Evolutionary conservation across 306 rosid species (phyloP), one percentile per base, ranked within the genome.

Genomic region (Inga oerstediana): DNA sequence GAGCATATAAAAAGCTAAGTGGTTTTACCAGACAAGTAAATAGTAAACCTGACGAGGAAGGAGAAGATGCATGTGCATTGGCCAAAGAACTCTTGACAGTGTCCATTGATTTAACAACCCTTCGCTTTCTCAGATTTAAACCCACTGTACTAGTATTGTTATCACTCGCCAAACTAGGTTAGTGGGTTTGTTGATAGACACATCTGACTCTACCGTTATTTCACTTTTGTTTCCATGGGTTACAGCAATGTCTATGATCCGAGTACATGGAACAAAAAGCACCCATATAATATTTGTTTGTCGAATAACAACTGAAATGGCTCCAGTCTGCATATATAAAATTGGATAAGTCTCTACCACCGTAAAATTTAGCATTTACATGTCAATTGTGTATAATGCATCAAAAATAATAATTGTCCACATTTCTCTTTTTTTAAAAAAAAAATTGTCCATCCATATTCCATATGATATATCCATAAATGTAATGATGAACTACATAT

Each of bases 271-370:
- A 77, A 91, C 96, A 80, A 93, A 93, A 83, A 92, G 91, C 79
- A 92, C 87, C 98, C 99, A 95, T 76, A 95, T 75, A 82, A 95
- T 86, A 90, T 93, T 95, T 84, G 97, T 93, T 84, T 95, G 99
- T 61, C 97, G 91, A 88, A 95, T 83, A 86, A 89, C 85, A 81
- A 95, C 93, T 72, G 98, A 87, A 79, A 91, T 76, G 81, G 89
- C 92, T 77, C 98, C 98, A 54, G 91, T 81, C 98, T 95, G 85
- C 83, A 61, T 78, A 51, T 44, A 79, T 12, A 86, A 77, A 83
- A 79, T 85, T 34, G 80, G 45, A 81, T 67, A 17, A 61, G 79
- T 75, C 82, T 82, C 74, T 64, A 54, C n/a, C 66, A 74, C 73
- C 43, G 43, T 35, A 66, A 51, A 67, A 85, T 24, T 64, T 46